Evolutionary conservation across 2,329 filamentous ascomycete species (phyloP).

Genomic region (Botrytis elliptica): DNA sequence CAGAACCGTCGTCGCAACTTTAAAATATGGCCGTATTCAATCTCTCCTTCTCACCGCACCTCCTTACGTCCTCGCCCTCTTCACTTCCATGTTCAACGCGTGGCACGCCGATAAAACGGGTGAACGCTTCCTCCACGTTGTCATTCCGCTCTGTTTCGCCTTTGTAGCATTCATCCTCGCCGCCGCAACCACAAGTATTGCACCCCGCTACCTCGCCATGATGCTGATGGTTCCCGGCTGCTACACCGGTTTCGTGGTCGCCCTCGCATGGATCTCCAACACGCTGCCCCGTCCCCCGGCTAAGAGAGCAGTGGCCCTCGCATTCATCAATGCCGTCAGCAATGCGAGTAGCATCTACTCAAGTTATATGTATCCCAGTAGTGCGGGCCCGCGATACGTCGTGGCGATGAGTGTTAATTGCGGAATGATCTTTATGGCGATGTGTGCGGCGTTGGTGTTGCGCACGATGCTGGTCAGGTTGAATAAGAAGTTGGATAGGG

Average conservation of each 20-base stretch:
- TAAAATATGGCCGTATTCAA: constrained; percentile 59
- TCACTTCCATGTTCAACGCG: constrained; percentile 63
- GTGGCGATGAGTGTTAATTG: constrained; percentile 67
- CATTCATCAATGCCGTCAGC: constrained; percentile 71
- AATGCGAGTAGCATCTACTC: constrained; percentile 67
- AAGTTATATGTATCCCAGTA: constrained; percentile 49
- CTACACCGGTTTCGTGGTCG: constrained; percentile 66
- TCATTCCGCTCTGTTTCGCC: constrained; percentile 59
- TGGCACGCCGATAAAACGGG: constrained; percentile 70
- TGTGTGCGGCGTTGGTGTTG: constrained; percentile 61
- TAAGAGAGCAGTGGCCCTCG: constrained; percentile 60
- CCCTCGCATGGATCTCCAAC: constrained; percentile 72
- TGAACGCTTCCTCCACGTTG: constrained; percentile 69
- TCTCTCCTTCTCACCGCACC: constrained; percentile 65
- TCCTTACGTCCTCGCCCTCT: constrained; percentile 61
- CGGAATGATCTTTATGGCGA: constrained; percentile 61
- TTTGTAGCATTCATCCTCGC: constrained; percentile 66
- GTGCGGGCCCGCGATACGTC: constrained; percentile 30
- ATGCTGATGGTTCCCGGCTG: constrained; percentile 68
- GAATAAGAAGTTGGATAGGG: constrained; percentile 68
- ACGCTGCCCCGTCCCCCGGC: constrained; percentile 72
- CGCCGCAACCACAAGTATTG: constrained; percentile 58
- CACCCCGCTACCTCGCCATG: constrained; percentile 66
- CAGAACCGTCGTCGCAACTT: constrained; percentile 63
- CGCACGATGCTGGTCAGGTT: constrained; percentile 61